Evolutionary conservation across 2,329 filamentous ascomycete species (phyloP), one percentile per base, ranked within the genome.

Genomic region (Pseudonectria buxi): DNA sequence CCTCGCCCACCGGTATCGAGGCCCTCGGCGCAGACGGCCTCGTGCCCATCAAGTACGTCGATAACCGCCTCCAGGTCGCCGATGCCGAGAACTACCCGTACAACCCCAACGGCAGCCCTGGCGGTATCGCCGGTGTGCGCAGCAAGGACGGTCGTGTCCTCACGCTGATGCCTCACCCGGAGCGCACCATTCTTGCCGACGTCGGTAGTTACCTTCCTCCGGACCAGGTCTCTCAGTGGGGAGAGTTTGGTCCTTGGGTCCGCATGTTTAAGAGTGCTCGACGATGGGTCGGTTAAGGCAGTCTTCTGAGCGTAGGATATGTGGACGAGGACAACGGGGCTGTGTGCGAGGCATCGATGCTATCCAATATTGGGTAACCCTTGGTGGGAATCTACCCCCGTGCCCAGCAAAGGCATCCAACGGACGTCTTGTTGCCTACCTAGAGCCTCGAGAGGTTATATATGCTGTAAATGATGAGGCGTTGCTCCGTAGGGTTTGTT

Each of bases 151-250:
- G 88, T 10, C 74, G 86, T 38, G 85, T 94, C 1, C 62, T 95
- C 48, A 87, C 87, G 6, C 76, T 95, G 66, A 95, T 95, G 88
- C 89, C 89, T 42, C 88, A 95, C 60, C 88, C 88, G 1, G 88
- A 95, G 67, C 76, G 88, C n/a, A 94, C 86, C 12, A 79, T 94
- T 39, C 67, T 94, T 67, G 78, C 78, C 38, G 85, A 86, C 39
- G 81, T 88, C 41, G 78, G 73, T 31, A 90, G 84, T 59, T 95
- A 81, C 59, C 66, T 83, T 43, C 83, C 86, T 7, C 51, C 51
- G 4, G 63, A 63, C 24, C 68, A 77, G 40, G 44, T 69, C 6
- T 74, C 76, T 10, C 69, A 80, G 43, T 89, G 84, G 83, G 86
- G 84, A 18, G 82, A 88, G 47, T 83, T 82, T 56, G 85, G 86